Base-by-base conservation (phyloP, 108 stramenopile genomes). In the Fistulifera pelliculosa region DNA sequence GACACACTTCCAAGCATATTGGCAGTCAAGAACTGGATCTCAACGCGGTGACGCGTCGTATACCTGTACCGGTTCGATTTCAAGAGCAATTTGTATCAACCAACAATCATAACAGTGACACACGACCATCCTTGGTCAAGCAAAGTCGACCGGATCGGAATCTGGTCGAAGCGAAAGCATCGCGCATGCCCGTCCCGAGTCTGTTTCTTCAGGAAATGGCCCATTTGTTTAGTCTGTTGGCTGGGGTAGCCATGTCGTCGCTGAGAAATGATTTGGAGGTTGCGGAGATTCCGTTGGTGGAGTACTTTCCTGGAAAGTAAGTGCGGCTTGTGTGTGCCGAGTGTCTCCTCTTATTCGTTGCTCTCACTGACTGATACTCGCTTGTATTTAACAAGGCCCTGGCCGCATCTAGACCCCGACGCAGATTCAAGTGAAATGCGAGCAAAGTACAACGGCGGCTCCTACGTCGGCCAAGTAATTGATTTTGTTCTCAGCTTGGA, bases 181-280 rank as follows among this genome's bases (percentile, higher is more conserved):
- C 21, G 44, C 22, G 31, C 26, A 49, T 60, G 18, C 58, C 58
- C 1, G 18, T 17, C 1, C 67, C 83, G n/a, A 76, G 74, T 22
- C 54, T 71, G 1, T 87, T 87, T 56, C 52, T 87, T 14, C 79
- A 83, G 60, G 86, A 87, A 65, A 58, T 67, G 23, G 78, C 76
- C 15, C 86, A 87, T 69, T 56, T 87, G 31, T 56, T 76, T 2
- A 68, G 65, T 44, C 63, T 87, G 4, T 38, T 81, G 24, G 4
- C 44, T 17, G 86, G 79, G 8, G 86, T 87, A 7, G 79, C 85
- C 35, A 57, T 87, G 63, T 68, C 79, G 0, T 75, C 76, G 16
- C 56, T 87, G 12, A 70, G 85, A 26, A 63, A 69, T 43, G 81
- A 87, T 56, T 50, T 79, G 16, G 81, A 87, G 45, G 66, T 58